Conservation (phyloP, 2,329 filamentous ascomycete species). For the Lachnellula hyalina region DNA sequence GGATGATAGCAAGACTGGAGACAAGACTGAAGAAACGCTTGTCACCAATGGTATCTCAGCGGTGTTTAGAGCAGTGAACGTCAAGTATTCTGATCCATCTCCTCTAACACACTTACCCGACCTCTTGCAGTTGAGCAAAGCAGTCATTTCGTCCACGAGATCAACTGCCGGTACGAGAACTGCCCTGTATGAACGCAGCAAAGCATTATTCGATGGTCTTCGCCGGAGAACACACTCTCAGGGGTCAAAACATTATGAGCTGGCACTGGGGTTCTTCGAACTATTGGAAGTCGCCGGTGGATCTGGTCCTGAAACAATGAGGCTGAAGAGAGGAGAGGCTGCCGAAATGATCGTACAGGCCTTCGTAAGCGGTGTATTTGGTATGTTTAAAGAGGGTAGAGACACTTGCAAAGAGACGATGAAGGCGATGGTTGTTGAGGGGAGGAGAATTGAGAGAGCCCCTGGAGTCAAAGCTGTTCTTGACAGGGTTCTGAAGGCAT, state of each 20-base stretch:
- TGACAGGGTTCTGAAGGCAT: conserved; percentile 21
- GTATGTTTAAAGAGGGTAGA: conserved; percentile 20
- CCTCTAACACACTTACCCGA: conserved; percentile 24
- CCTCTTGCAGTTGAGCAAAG: conserved; percentile 22
- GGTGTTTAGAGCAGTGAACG: conserved; percentile 29
- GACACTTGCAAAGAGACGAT: conserved; percentile 20
- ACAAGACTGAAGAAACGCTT: conserved; percentile 24
- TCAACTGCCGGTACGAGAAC: conserved; percentile 26
- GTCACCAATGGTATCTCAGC: conserved; percentile 29
- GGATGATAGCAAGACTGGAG: conserved; percentile 23
- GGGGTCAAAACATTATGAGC: conserved; percentile 15
- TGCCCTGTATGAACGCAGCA: conserved; percentile 29
- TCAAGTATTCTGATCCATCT: conserved; percentile 19
- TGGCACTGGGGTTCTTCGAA: conserved; percentile 23
- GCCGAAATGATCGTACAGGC: conserved; percentile 27
- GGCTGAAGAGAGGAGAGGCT: conserved; percentile 30
- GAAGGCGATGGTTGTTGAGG: conserved; percentile 18
- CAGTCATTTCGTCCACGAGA: conserved; percentile 24
- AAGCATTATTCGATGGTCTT: conserved; percentile 27
- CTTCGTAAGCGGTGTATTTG: conserved; percentile 26
- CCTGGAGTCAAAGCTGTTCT: conserved; percentile 22
- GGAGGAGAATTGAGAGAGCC: conserved; percentile 25
- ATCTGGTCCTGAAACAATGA: conserved; percentile 28
- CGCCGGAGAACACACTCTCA: conserved; percentile 19
- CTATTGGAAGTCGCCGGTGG: conserved; percentile 27